A percentile compares a stretch with the other conserved stretches of the same genome.
These are phyloP conservation scores for Camelina laxa DNA, from an alignment of 345 rosid species.

Conservation along the genomic window DNA sequence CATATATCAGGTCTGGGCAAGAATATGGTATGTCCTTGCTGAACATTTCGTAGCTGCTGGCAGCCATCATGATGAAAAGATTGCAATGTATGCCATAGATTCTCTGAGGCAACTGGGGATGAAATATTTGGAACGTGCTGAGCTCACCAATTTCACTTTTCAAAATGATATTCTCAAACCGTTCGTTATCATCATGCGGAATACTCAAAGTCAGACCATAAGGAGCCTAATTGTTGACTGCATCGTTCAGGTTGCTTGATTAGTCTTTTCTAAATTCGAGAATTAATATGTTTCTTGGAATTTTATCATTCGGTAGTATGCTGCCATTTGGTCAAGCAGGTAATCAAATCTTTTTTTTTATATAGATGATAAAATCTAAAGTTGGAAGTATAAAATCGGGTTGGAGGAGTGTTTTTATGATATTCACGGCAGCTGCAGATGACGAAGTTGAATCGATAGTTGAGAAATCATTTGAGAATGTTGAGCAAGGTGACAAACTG, in stretches of 20 bases:
- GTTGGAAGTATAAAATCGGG: slow-evolving; percentile 94
- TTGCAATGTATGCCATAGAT: slow-evolving; percentile 95
- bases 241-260: slow-evolving; percentile 72
- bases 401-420: slow-evolving; percentile 94
- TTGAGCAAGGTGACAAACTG: slow-evolving; percentile 73
- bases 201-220: slow-evolving; percentile 73
- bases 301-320: slow-evolving; percentile 27
- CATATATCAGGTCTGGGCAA: slow-evolving; percentile 85
- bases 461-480: slow-evolving; percentile 91
- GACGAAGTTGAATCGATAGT: slow-evolving; percentile 84
- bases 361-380: slow-evolving; percentile 92
- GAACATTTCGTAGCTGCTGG: slow-evolving; percentile 95
- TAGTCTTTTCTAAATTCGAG: slow-evolving; percentile 13
- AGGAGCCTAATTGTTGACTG: slow-evolving; percentile 92
- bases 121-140: slow-evolving; percentile 92
- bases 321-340: slow-evolving; percentile 27
- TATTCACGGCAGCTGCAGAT: slow-evolving; percentile 92
- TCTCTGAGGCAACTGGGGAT: slow-evolving; percentile 92
- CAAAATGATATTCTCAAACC: slow-evolving; percentile 97
- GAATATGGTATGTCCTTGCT: slow-evolving; percentile 90
- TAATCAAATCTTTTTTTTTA: slow-evolving; percentile 30
- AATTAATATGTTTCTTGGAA: slow-evolving; percentile 3
- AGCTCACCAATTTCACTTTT: slow-evolving; percentile 88
- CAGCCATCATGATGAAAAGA: slow-evolving; percentile 89
- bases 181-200: slow-evolving; percentile 87